Base-by-base conservation (phyloP, 2,329 filamentous ascomycete genomes). In the Claviceps monticola region DNA sequence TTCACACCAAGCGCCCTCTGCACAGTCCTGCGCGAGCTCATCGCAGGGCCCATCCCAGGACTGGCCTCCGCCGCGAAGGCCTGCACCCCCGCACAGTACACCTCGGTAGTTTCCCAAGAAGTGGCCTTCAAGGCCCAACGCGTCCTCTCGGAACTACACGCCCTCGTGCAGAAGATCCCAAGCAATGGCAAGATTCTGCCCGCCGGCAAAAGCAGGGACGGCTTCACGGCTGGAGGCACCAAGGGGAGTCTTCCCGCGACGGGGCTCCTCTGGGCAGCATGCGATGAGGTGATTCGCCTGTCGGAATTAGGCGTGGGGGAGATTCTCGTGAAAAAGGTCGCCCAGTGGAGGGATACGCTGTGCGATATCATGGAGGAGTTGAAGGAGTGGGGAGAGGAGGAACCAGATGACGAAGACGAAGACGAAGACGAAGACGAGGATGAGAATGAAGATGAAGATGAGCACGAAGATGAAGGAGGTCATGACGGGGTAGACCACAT, bases 361-460 rank as follows among this genome's bases (percentile, higher is more conserved):
- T 79, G 86, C 59, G 91, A 96, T 69, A 85, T 88, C 0, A 78
- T 94, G 58, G 80, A 86, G 56, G 91, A 96, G 68, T 66, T 96
- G 57, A 87, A 88, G 63, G 88, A 91, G 59, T 96, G 90, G 88
- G 81, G 83, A 19, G 85, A 88, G 1, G 84, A 88, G 59, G 76
- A 79, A 9, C 75, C 77, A 0, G 78, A 80, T 13, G 44, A 34
- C 21, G 42, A 45, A 4, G 21, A 44, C 13, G 42, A 26, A 2
- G 21, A 26, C 26, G 26, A 34, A 2, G 43, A 46, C 5, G 16
- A 16, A 2, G 21, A 45, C 3, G 41, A 43, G 23, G 71, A 68
- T 37, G 72, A 80, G 1, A 72, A 69, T 23, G 65, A 69, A 19
- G 66, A 71, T 49, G 68, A 62, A 52, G 71, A 65, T 17, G 65